Base-by-base conservation (phyloP, 1,284 basidiomycete genomes). In the Anthracocystis setariae region DNA sequence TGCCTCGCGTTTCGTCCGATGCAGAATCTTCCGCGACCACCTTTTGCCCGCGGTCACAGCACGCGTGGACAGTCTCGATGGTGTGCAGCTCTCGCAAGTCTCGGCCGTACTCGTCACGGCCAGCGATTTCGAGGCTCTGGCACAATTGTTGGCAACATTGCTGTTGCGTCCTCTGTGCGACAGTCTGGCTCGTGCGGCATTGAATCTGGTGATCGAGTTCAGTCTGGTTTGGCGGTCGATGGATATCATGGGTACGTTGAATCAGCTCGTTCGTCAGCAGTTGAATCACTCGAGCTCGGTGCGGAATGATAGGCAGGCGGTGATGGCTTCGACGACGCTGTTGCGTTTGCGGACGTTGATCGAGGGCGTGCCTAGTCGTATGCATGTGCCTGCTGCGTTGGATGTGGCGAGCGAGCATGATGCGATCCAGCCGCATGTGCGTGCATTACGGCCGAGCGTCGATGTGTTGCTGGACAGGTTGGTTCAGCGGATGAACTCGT, bases 1-100 rank as follows among this genome's bases (percentile, higher is more conserved):
- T 17, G 76, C 73, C 0, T 81, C 80, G 32, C 77, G 72, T 24
- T 78, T 63, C 39, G 62, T 74, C 13, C 71, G 68, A 43, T 59
- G 55, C 48, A 65, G 39, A 39, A 48, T 78, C 39, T 61, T 73
- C 29, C 55, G 65, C 44, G 56, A 37, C 39, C 49, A 59, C 25
- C 44, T 63, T 37, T 42, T 65, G 8, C 55, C 69, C 18, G 69
- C 64, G 5, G 45, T 57, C 24, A 56, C 59, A 18, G 53, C 52
- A n/a, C 68, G 68, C 49, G 48, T 62, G 39, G 68, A 71, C 23
- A 21, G 13, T 20, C 44, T 72, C n/a, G 42, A 51, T 13, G 56
- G 69, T 23, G 51, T 63, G 4, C 54, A 67, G 38, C 60, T 72
- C 21, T 67, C 55, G 39, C 51, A 45, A 24, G 20, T 72, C 24